Evolutionary conservation across 176 grass and related monocot species (phyloP), one percentile per base, ranked within the genome.

Genomic region (Areca catechu): DNA sequence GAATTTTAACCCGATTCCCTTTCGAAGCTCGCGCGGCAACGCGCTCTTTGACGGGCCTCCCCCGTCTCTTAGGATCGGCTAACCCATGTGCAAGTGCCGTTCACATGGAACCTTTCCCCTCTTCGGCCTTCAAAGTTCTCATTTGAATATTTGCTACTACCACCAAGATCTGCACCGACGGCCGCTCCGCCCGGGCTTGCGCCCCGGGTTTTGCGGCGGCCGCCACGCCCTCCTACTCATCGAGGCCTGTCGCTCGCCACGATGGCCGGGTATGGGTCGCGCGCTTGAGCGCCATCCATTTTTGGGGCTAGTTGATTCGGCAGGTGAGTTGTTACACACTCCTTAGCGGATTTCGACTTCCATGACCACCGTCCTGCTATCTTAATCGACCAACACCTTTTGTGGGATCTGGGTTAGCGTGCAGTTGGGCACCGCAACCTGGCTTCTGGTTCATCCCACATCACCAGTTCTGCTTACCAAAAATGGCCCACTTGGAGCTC

Each of bases 401-500:
- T n/a, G n/a, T n/a, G 27, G 28, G 28, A 29, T 29, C 28, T 29
- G 28, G 82, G 73, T 86, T 86, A 81, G 78, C 73, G 69, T 37
- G 24, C 12, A 81, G 78, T 81, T 81, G 0, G 63, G 83, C 77
- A 86, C 77, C 74, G 54, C 75, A 86, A 86, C 74, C 74, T 55
- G 54, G 70, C 70, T 82, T 82, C 20, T 65, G 74, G 78, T 79
- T 87, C 79, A 87, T 82, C 78, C 65, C 78, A 50, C 74, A 87
- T 82, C 78, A 74, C 78, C 66, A 87, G 79, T 78, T 87, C 60
- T 87, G 75, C 84, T 88, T 88, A 79, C 71, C 66, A 83, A 88
- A 83, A 88, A 82, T 83, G 79, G 75, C 79, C 75, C 71, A 82
- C 79, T 79, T 82, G 74, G 83, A 86, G 83, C 73, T 51, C 77